Base-by-base conservation (phyloP, 805 yeast genomes). In the Ogataea trehalophila region DNA sequence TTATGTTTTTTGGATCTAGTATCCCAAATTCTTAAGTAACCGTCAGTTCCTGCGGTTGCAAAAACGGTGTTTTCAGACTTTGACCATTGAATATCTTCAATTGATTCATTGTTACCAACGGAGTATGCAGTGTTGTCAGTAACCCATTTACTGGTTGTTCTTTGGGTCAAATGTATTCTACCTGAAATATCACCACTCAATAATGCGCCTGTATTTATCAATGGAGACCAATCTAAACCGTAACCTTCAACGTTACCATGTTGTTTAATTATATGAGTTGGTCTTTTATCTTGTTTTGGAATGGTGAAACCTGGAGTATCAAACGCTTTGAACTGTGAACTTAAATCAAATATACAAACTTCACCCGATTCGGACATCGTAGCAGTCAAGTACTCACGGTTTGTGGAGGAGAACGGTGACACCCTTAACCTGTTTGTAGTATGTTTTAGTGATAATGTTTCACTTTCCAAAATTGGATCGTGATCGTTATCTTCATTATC, bases 161-260 rank as follows among this genome's bases (percentile, higher is more conserved):
- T 79, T 45, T 79, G 75, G 7, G 98, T 90, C 46, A 84, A 71
- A 66, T 77, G 86, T 37, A 92, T 79, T 60, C 92, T 75, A 44
- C 99, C 99, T 18, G 85, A 71, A 54, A 87, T 73, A 65, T 94
- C 99, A 59, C 99, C 99, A 4, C 95, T 79, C 48, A 94, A 73
- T 52, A 94, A 71, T 1, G 90, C 76, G 20, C 98, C 98, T 3
- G 88, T 79, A 54, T 76, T 76, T 50, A 82, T 78, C 53, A 85
- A 70, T 39, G 97, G 96, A 1, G 96, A 87, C 99, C 99, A 94
- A 67, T 92, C 99, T 40, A 94, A 67, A 15, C 97, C 99, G 61
- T 89, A 94, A 34, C 99, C 98, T 71, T 94, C 99, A n/a, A 87
- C 95, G 55, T 85, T 84, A 22, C 97, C 97, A 65, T 94, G 99